Base-by-base conservation (phyloP, 495 filamentous ascomycete genomes). In the Poronia punctata region DNA sequence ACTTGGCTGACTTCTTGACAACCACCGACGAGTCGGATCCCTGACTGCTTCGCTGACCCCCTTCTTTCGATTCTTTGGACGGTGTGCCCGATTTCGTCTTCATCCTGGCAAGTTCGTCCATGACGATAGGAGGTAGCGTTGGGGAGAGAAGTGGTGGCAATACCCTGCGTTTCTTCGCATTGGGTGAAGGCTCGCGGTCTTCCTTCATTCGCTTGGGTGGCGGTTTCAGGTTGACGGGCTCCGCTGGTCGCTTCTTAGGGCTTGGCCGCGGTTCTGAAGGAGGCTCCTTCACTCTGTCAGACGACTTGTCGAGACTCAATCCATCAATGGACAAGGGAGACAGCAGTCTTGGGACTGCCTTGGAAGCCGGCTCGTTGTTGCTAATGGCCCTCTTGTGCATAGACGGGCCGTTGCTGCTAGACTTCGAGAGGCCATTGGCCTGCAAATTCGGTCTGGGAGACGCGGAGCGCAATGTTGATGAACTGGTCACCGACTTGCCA, bases 141-240 rank as follows among this genome's bases (percentile, higher is more conserved):
- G 69, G 69, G 5, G 69, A 73, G 6, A 73, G 60, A 11, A 73
- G 57, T 3, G 54, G 48, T 5, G 67, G 68, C 4, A 45, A 27
- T n/a, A 71, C 50, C 41, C 57, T 67, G 17, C 45, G 50, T 35
- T 61, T 64, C 49, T 62, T 68, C 12, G 52, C 16, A 11, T 46
- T 46, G 5, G 61, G 49, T n/a, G 52, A 47, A 5, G 54, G 50
- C 4, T 54, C 53, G 34, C 57, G 64, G n/a, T 65, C 59, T 11
- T 56, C 52, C 16, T 52, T 48, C 28, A 40, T 55, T 46, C 51
- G 64, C 37, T 57, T 59, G 1, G 38, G 31, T 19, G 31, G 40
- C 15, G 42, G 44, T 40, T 57, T 58, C 26, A 55, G 15, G 39
- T 10, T 41, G 21, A 32, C 48, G n/a, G 40, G 17, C 10, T 59